These are phyloP conservation scores for Rhodomyrtus tomentosa DNA, from an alignment of 345 rosid species.

Conservation along the genomic window DNA sequence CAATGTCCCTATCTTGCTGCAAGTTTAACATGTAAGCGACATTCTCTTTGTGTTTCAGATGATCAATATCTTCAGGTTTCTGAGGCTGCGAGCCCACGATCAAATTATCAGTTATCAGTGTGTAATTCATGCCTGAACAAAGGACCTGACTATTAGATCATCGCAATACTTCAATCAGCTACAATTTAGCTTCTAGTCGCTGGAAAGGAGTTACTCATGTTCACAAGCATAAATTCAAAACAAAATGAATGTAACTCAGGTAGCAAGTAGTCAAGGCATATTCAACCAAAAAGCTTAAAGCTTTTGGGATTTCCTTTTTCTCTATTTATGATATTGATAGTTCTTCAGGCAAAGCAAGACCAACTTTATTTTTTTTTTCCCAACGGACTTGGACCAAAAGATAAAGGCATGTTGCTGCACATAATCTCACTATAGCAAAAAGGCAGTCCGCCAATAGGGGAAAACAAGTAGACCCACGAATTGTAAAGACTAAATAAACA, in stretches of 20 bases:
- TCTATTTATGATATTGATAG: background rate
- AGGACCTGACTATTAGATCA: background rate
- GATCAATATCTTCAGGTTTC: slow-evolving; percentile 73
- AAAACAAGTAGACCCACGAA: background rate
- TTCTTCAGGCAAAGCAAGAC: background rate
- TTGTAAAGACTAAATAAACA: background rate
- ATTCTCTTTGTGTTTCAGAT: slow-evolving; percentile 54
- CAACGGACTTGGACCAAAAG: background rate
- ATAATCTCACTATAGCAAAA: background rate
- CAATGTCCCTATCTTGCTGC: slow-evolving; percentile 85
- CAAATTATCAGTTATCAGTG: slow-evolving; percentile 55
- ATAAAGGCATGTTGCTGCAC: background rate
- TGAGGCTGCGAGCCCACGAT: slow-evolving; percentile 94
- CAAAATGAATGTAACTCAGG: background rate
- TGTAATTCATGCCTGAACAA: slow-evolving; percentile 84
- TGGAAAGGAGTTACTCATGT: background rate
- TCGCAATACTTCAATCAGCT: background rate
- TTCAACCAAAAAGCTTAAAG: background rate
- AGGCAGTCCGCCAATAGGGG: background rate
- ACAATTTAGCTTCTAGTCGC: background rate
- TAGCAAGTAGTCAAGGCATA: background rate
- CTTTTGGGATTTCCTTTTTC: background rate
- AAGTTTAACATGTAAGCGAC: slow-evolving; percentile 83
- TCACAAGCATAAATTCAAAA: background rate
- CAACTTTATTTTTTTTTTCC: background rate